Base-by-base conservation (phyloP, 495 filamentous ascomycete species). In the Podospora pseudopauciseta region DNA sequence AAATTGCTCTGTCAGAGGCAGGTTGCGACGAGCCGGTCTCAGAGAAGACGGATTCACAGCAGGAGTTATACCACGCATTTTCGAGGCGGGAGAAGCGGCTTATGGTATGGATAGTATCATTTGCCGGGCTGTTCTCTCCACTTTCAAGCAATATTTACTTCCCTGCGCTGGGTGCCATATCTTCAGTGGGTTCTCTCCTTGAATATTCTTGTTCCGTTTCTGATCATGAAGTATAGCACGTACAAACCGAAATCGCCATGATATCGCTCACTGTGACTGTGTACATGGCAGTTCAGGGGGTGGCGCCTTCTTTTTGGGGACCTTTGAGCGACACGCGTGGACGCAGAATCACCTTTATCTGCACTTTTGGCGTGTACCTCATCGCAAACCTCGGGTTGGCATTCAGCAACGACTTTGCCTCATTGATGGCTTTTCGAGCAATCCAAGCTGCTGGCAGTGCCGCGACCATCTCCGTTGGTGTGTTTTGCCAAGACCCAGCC, bases 361-460 rank as follows among this genome's bases (percentile, higher is more conserved):
- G 83, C 7, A 79, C 80, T 5, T 85, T 87, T 63, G 54, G 76
- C 5, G 76, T 87, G 39, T 88, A 86, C 66, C 77, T 84, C 13
- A 71, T 79, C 9, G 84, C 86, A 16, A 84, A 85, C 62, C 78
- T 87, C 7, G 84, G 82, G 0, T 72, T 87, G 1, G 84, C 82
- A 0, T 71, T 86, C 30, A 80, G 84, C 62, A 73, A 80, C 34
- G 76, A 72, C 28, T 87, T 84, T 70, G 76, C 81, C 2, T 78
- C 76, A 7, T 70, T 88, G 44, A 71, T 88, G 62, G 76, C 83
- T 0, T 80, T 88, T 13, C 76, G 86, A 4, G 82, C 81, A 32
- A 62, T 88, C 15, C 86, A 88, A 71, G 84, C 81, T 16, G 77
- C 80, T 4, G 85, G 84, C 0, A 84, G 80, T 44, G 82, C 85